A percentile compares a stretch with the other conserved stretches of the same genome.
These are phyloP conservation scores for Botrytis fragariae DNA, from an alignment of 2,329 filamentous ascomycete genomes.

Conservation along the genomic window DNA sequence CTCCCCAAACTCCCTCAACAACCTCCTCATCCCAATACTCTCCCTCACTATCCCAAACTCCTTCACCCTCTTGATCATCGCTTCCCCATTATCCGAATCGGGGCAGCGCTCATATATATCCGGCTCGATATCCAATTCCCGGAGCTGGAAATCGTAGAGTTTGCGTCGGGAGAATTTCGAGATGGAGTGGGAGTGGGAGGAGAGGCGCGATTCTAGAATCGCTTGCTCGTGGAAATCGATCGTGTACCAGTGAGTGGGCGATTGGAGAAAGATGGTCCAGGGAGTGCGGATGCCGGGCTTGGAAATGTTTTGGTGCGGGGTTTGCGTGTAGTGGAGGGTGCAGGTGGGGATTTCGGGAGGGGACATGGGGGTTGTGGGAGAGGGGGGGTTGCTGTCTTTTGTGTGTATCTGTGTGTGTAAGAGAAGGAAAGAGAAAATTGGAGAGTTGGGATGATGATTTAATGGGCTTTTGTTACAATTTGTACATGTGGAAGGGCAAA, in stretches of 20 bases:
- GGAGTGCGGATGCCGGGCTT: accelerated
- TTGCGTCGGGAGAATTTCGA: background rate
- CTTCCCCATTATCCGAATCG: background rate
- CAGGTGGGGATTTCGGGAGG: background rate
- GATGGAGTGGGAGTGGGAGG: too few relatives aligned
- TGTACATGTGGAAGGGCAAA: background rate
- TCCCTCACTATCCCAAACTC: background rate
- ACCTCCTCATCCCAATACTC: background rate
- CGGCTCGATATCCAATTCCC: too few relatives aligned
- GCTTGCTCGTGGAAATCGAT: background rate
- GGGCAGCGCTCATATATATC: background rate
- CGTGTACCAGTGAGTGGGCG: too few relatives aligned
- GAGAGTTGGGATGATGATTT: background rate
- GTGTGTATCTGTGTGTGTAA: background rate
- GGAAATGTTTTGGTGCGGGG: background rate
- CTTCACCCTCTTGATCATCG: background rate
- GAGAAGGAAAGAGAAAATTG: too few relatives aligned
- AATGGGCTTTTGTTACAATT: too few relatives aligned
- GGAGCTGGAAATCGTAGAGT: too few relatives aligned
- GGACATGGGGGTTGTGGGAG: too few relatives aligned
- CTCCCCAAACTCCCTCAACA: background rate
- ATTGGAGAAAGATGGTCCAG: background rate
- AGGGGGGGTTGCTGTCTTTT: too few relatives aligned
- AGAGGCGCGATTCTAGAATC: background rate
- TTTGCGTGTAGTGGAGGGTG: background rate